Base-by-base conservation (phyloP, 176 grass and related monocot species). In the Oropetium thomaeum region DNA sequence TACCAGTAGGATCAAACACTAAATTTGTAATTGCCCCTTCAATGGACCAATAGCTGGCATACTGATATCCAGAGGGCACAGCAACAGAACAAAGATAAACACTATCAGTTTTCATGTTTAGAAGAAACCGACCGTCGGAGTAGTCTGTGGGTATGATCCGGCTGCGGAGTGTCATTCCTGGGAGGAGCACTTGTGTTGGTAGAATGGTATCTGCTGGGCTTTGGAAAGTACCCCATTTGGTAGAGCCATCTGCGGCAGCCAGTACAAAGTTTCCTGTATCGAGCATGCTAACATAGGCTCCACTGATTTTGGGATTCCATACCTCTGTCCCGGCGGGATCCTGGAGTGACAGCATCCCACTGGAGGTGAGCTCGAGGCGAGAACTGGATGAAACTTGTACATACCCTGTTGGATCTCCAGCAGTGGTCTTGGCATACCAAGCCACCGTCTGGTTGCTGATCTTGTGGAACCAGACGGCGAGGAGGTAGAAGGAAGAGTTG, bases 401-500 rank as follows among this genome's bases (percentile, higher is more conserved):
- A 0, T 23, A 32, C 5, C 19, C 49, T 25, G 68, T 41, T 31
- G 68, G 78, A 8, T 32, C 39, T 17, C 39, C 28, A 28, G 35
- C 78, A 17, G 0, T n/a, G 14, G 45, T 54, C 22, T 82, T 82
- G 37, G 78, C 68, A 7, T 79, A 92, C 89, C 89, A 92, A 20
- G 27, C 82, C 14, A 79, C 62, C 1, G 85, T 82, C 27, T 78
- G 57, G 35, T 78, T 9, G 10, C 41, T 44, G 43, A 49, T 88
- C 68, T 85, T 92, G 43, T 76, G 59, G 49, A 88, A 88, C 85
- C 89, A 92, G 64, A 87, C 33, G 1, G 77, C 81, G 12, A 87
- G 72, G 28, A 91, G 30, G 58, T 82, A 91, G 27, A 27, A 48
- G 22, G 73, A 66, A 28, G 67, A 1, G 49, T 79, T 78, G 4